A percentile compares a stretch with the other conserved stretches of the same genome.
These are phyloP conservation scores for Limnomonas spitsbergensis DNA, from an alignment of 139 green algal species.

Conservation along the genomic window DNA sequence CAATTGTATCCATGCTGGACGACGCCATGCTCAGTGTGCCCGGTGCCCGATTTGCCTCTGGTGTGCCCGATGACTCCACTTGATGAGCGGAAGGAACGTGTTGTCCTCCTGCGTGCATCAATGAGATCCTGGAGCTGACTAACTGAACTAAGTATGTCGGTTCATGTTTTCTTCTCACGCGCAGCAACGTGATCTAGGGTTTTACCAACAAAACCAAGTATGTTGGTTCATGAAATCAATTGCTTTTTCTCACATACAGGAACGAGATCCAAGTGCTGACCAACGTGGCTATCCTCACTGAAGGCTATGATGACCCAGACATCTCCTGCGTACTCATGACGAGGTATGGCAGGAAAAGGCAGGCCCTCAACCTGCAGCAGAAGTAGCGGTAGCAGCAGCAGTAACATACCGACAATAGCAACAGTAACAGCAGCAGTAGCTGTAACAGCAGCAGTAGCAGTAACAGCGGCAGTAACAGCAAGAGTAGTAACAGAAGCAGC, in stretches of 20 bases:
- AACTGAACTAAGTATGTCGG: too few species aligned
- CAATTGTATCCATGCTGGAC: too few species aligned
- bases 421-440: neutral
- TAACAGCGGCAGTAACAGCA: neutral
- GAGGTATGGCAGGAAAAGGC: neutral
- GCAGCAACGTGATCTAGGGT: too few species aligned
- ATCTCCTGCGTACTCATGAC: slow-evolving; percentile 29
- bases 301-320: slow-evolving; percentile 25
- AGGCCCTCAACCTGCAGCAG: neutral
- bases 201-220: too few species aligned
- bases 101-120: too few species aligned
- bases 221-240: too few species aligned
- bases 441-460: neutral
- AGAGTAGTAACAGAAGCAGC: neutral
- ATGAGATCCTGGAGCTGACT: too few species aligned
- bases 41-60: too few species aligned
- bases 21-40: too few species aligned
- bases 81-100: too few species aligned
- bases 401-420: neutral
- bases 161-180: too few species aligned
- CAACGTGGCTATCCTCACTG: slow-evolving; percentile 24
- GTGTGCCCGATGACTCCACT: too few species aligned
- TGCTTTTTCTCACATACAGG: neutral
- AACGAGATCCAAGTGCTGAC: slow-evolving; percentile 16
- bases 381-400: neutral